Base-by-base conservation (phyloP, 805 yeast species). In the Nakazawaea pomicola region DNA sequence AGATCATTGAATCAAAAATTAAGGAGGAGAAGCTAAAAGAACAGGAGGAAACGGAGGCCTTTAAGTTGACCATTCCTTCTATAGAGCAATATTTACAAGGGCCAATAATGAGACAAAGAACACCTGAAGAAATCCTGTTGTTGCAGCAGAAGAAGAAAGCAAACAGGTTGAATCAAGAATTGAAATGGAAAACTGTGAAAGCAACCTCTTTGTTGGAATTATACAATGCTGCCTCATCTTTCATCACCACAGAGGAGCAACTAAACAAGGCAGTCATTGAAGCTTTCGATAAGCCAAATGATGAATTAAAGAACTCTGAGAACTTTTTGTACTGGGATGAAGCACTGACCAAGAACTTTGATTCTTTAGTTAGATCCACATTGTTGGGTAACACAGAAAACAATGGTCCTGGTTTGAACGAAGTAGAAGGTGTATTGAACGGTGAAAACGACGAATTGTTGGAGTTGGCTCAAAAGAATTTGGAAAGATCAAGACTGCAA, bases 41-140 rank as follows among this genome's bases (percentile, higher is more conserved):
- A 39, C 72, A 70, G 40, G 71, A 69, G 48, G 60, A 59, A 42
- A 60, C 74, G 5, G 69, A 67, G 38, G 81, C 87, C 18, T 70
- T 77, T 36, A 65, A 68, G 52, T 72, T 82, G 53, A 86, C 95
- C 1, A 67, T 87, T 38, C 96, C 96, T 35, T 83, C 95, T 1
- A 67, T 89, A 43, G 88, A 83, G 52, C 69, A 73, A 29, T 70
- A 78, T 48, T 60, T 86, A 46, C 59, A 72, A 17, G 86, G 85
- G 2, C 85, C 91, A 12, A 63, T 88, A 46, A 75, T 90, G 69
- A 73, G 83, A 55, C 74, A 64, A 35, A 74, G 95, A 59, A 83
- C 95, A 0, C 68, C 64, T 18, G 93, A 80, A 53, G 95, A 90
- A 61, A 58, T 62, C 38, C 73, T 70, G 40, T 52, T 73, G 21